Evolutionary conservation across 225 moss, liverwort and hornwort species (phyloP).

Genomic region (Lunularia cruciata): DNA sequence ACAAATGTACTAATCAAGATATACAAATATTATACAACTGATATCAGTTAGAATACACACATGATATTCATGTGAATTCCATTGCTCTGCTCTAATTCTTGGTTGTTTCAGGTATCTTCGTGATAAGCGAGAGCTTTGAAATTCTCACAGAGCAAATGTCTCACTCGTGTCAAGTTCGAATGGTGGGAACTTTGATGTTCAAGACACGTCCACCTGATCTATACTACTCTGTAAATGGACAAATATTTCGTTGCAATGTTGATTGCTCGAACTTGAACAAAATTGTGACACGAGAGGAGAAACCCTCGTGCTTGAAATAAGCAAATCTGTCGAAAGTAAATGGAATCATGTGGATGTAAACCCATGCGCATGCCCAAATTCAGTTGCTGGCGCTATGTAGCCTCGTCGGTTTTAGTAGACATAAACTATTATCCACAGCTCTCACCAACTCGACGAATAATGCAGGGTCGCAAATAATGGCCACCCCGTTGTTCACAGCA

Average conservation of each 20-base stretch:
- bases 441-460: conserved; percentile 28
- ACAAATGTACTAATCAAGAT: too few species aligned
- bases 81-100: too few species aligned
- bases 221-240: neutral
- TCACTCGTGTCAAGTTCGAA: too few species aligned
- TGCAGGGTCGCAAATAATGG: conserved; percentile 42
- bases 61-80: too few species aligned
- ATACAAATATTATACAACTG: too few species aligned
- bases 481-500: conserved; percentile 25
- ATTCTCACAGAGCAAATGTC: too few species aligned
- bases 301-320: neutral
- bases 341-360: neutral
- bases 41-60: too few species aligned
- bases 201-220: neutral
- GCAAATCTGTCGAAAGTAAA: neutral
- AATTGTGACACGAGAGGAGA: neutral
- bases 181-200: too few species aligned
- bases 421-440: conserved; percentile 2
- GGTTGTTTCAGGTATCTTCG: too few species aligned
- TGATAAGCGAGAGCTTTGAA: too few species aligned
- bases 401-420: neutral
- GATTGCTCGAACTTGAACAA: neutral
- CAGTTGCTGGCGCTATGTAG: too few species aligned
- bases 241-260: neutral
- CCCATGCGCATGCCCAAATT: neutral